A percentile compares a stretch with the other conserved stretches of the same genome.
Conservation (phyloP, 257 asterid species). For the Cynanchum wilfordii region DNA sequence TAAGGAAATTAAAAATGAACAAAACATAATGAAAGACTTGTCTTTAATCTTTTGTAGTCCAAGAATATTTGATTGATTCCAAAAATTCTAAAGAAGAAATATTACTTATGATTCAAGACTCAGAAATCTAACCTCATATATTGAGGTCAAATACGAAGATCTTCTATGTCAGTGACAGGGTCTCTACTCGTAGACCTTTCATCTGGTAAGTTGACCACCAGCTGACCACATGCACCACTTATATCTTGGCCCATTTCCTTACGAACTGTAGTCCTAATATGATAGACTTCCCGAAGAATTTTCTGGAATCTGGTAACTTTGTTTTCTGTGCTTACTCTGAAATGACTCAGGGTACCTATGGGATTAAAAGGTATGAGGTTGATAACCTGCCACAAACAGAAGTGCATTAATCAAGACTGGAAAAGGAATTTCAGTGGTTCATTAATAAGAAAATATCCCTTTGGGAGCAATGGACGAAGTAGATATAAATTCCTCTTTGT, state of each 20-base stretch:
- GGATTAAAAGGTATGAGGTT: conserved; percentile 97
- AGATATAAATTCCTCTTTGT: neutral
- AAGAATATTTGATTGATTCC: neutral
- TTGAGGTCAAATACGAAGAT: conserved; percentile 38
- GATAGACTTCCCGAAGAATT: conserved; percentile 67
- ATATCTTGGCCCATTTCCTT: conserved; percentile 99
- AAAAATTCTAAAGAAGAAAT: neutral
- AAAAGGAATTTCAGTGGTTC: neutral
- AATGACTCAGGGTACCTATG: conserved; percentile 68
- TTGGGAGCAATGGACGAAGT: neutral
- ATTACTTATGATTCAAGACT: neutral
- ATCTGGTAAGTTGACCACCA: conserved; percentile 51
- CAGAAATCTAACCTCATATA: neutral
- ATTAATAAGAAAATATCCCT: neutral
- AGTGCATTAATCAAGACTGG: conserved; percentile 10
- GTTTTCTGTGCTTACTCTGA: conserved; percentile 50
- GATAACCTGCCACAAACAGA: conserved; percentile 55
- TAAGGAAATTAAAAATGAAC: neutral
- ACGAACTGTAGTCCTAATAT: conserved; percentile 83
- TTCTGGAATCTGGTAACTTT: conserved; percentile 68
- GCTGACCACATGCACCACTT: conserved; percentile 98
- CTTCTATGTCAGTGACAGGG: conserved; percentile 80
- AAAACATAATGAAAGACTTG: neutral
- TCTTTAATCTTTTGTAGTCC: neutral
- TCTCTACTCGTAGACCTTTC: conserved; percentile 36